phyloP scores from a whole-genome alignment of 768 basidiomycete genomes.

The Phlebiopsis flavidoalba region DNA sequence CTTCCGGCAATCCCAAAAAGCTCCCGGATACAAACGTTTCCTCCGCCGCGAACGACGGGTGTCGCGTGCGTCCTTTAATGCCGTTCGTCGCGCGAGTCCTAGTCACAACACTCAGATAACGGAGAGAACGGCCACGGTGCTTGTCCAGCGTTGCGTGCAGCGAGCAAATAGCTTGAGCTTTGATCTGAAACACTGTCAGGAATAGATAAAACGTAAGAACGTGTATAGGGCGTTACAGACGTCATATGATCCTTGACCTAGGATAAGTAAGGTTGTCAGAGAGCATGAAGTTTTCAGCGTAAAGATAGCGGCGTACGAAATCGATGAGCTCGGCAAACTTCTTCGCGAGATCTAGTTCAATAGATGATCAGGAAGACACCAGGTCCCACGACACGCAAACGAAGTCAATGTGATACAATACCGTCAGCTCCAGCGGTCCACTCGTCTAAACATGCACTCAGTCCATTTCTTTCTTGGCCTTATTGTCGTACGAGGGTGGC shows the following conservation, averaged over 20 bases:
- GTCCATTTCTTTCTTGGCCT: constrained; percentile 42
- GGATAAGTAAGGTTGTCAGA: background rate
- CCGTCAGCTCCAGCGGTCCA: constrained; percentile 54
- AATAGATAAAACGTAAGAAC: no score
- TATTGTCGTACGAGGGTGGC: constrained; percentile 42
- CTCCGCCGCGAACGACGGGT: constrained; percentile 8
- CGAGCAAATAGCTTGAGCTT: constrained; percentile 44
- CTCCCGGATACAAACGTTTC: constrained; percentile 7
- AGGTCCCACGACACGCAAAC: background rate
- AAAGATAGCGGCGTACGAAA: constrained; percentile 25
- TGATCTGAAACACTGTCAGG: constrained; percentile 24
- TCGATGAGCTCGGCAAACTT: constrained; percentile 43
- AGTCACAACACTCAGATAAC: no score
- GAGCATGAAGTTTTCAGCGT: background rate
- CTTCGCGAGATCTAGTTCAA: constrained; percentile 33
- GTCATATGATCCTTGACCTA: constrained; percentile 45
- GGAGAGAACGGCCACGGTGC: constrained; percentile 34
- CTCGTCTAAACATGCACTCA: constrained; percentile 43
- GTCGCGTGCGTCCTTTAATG: constrained; percentile 28
- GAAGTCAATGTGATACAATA: constrained; percentile 16
- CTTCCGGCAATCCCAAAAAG: background rate
- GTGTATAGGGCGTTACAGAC: constrained; percentile 21
- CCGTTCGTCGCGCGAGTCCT: constrained; percentile 37
- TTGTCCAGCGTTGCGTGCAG: constrained; percentile 38
- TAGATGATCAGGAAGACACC: background rate